Base-by-base conservation (phyloP, 352 stramenopile genomes). In the Globisporangium lucens region DNA sequence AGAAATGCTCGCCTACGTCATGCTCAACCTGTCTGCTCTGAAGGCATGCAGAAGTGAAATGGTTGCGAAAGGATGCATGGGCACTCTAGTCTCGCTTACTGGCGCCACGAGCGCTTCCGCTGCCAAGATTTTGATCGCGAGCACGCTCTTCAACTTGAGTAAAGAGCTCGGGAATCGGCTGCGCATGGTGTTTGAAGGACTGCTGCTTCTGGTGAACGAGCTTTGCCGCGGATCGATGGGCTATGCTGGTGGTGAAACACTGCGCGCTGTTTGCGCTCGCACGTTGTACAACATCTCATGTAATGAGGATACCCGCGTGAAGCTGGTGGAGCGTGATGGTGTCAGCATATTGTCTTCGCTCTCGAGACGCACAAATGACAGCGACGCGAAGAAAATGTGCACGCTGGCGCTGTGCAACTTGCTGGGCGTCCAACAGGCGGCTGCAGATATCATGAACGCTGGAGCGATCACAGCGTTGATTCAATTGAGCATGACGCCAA, bases 381-480 rank as follows among this genome's bases (percentile, higher is more conserved):
- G 73, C 4, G 72, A 93, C 12, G 79, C 76, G 15, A 87, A 88
- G 63, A 85, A 89, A 60, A 89, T 95, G 82, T 91, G 82, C 63
- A 95, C 85, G 0, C 63, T 95, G 4, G 79, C 87, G 7, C 56
- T 95, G 9, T 95, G 85, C 53, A 95, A 93, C 60, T 61, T 95
- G 56, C 67, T 95, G 4, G 89, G 75, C 56, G 87, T 93, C 5
- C 80, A 90, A 13, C 85, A 92, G 57, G 84, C 83, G 17, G 83
- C 83, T 5, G 72, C 82, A 0, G 83, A 92, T 29, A 92, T 93
- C 57, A 76, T 92, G 56, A 76, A 75, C 10, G 77, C 82, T 13
- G 87, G 87, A 7, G 87, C 85, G 1, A 85, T 93, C 33, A 80
- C 76, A 1, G 80, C 84, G 24, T 66, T 93, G 2, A 83, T 93